Percentiles rank a stretch among this genome's conserved stretches.
Evolutionary conservation across 192 early-diverging fungal genomes (phyloP).

Genomic region (Spinellus fusiger): DNA sequence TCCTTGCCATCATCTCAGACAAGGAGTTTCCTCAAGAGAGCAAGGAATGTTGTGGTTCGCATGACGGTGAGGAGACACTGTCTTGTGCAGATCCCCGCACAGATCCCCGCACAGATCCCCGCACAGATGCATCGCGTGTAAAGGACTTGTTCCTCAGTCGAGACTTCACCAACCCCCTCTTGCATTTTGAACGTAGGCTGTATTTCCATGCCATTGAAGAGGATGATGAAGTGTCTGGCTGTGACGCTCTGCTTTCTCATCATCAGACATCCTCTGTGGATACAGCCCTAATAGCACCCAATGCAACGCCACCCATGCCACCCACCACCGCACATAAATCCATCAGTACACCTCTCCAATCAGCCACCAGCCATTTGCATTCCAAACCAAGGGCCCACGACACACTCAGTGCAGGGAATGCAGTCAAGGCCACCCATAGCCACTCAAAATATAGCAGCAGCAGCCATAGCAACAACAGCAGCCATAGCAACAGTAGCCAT

Average conservation of each 20-base stretch:
- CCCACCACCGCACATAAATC: not conserved
- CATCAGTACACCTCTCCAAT: no score
- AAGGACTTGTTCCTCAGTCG: not conserved
- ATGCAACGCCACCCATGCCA: not conserved
- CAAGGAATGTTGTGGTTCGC: not conserved
- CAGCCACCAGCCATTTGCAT: no score
- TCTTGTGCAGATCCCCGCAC: not conserved
- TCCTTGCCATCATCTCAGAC: conserved; percentile 33
- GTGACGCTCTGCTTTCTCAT: not conserved
- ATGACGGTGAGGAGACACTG: not conserved
- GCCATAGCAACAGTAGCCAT: no score
- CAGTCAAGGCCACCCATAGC: no score
- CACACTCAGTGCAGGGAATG: no score
- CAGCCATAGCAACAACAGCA: no score
- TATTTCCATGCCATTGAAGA: not conserved
- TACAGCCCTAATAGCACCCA: not conserved
- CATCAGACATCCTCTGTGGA: not conserved
- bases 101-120: not conserved
- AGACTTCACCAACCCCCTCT: not conserved
- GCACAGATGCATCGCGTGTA: not conserved
- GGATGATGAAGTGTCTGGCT: not conserved
- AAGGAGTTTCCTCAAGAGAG: not conserved
- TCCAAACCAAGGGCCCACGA: no score
- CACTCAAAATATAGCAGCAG: no score
- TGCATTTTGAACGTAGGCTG: not conserved